Percentiles rank a stretch among this genome's conserved stretches.
Conservation (phyloP, 345 rosid species). For the Luvunga scandens region DNA sequence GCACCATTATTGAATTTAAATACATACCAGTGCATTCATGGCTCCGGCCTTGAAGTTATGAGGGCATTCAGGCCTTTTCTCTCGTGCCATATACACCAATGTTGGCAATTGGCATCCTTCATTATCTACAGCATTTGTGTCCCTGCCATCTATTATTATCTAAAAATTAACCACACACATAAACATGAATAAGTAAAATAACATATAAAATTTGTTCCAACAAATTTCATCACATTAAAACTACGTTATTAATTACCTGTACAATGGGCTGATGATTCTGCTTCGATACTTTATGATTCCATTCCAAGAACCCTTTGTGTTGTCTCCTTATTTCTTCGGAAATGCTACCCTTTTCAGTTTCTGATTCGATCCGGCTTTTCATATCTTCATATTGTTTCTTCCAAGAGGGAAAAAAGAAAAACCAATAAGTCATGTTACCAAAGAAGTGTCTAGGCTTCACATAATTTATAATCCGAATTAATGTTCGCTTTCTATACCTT, state of each 20-base stretch:
- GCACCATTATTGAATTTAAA: no score
- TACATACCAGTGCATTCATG: constrained; percentile 45
- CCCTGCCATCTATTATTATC: constrained; percentile 34
- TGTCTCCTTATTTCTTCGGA: constrained; percentile 15
- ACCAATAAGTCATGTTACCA: neutral
- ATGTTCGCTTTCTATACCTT: neutral
- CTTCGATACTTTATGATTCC: constrained; percentile 21
- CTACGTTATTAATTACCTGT: constrained; percentile 13
- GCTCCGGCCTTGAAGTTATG: constrained; percentile 60
- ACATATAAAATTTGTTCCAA: neutral
- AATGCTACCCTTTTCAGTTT: constrained; percentile 14
- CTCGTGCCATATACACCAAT: constrained; percentile 42
- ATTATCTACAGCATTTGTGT: constrained; percentile 19
- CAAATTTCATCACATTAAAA: neutral
- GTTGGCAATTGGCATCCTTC: constrained; percentile 41
- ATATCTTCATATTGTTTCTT: constrained; percentile 25
- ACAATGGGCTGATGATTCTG: constrained; percentile 34
- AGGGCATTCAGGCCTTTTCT: constrained; percentile 39
- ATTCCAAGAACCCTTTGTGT: constrained; percentile 37
- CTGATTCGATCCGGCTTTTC: constrained; percentile 27
- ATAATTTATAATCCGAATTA: no score
- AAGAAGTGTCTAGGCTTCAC: no score
- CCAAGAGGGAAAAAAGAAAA: no score
- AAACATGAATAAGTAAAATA: neutral
- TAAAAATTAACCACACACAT: neutral